Conservation (phyloP, 768 basidiomycete genomes). For the Auricularia auricula-judae region DNA sequence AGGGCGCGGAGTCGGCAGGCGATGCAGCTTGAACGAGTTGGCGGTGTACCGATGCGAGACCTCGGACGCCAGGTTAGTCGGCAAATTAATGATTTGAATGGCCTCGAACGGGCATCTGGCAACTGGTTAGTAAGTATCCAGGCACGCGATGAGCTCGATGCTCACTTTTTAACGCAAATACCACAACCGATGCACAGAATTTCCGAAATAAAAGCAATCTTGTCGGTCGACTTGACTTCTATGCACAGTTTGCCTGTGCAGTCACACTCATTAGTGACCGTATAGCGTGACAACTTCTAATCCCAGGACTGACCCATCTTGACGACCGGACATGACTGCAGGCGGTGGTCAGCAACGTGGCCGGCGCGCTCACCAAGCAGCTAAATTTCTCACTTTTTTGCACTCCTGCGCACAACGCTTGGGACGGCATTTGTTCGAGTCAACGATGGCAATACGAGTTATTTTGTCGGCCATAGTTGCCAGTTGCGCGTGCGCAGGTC, state of each 20-base stretch:
- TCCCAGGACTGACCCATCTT: constrained; percentile 66
- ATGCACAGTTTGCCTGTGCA: constrained; percentile 87
- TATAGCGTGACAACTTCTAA: background rate
- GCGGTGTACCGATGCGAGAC: constrained; percentile 98
- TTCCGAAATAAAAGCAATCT: constrained; percentile 98
- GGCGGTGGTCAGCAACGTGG: constrained; percentile 5
- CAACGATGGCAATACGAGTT: constrained; percentile 94
- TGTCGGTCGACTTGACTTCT: constrained; percentile 90
- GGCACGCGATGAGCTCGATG: constrained; percentile 5
- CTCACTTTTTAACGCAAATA: constrained; percentile 99
- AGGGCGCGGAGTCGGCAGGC: constrained; percentile 90
- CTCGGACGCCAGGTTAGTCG: constrained; percentile 90
- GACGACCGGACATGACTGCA: constrained; percentile 85
- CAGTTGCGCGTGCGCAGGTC: background rate
- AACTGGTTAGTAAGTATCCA: background rate
- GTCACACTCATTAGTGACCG: background rate
- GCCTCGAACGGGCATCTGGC: constrained; percentile 96
- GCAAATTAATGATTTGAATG: constrained; percentile 96
- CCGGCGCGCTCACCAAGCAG: constrained; percentile 2
- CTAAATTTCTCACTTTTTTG: constrained; percentile 58
- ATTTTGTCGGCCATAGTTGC: constrained; percentile 79
- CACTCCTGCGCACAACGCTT: constrained; percentile 97
- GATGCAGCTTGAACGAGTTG: constrained; percentile 97
- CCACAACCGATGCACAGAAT: constrained; percentile 99
- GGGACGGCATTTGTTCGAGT: constrained; percentile 87